Percentiles rank a stretch among this genome's conserved stretches.
Evolutionary conservation across 1,139 yeast genomes (phyloP).

Genomic region (Taphrina wiesneri): DNA sequence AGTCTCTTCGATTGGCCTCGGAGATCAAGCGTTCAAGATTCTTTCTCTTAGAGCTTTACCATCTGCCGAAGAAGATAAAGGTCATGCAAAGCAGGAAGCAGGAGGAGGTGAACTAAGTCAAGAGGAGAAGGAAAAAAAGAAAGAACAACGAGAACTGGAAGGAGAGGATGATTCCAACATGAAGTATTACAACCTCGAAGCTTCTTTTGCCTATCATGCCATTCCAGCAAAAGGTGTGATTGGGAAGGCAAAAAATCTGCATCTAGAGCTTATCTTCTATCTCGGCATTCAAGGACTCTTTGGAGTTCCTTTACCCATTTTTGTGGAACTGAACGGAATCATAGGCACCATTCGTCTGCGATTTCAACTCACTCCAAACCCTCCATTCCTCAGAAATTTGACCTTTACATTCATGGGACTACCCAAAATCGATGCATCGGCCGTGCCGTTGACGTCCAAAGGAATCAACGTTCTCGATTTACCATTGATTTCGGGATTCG

Average conservation of each 20-base stretch:
- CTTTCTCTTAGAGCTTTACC: constrained; percentile 34
- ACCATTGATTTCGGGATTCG: constrained; percentile 34
- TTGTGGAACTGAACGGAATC: constrained; percentile 35
- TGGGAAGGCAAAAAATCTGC: constrained; percentile 34
- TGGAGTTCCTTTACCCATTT: constrained; percentile 34
- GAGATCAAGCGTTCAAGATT: constrained; percentile 33
- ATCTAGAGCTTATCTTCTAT: constrained; percentile 33
- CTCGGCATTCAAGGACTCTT: constrained; percentile 34
- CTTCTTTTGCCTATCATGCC: constrained; percentile 34
- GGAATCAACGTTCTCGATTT: constrained; percentile 35
- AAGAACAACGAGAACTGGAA: constrained; percentile 27
- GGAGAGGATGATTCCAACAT: constrained; percentile 27
- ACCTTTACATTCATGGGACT: constrained; percentile 36
- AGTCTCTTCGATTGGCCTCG: constrained; percentile 32
- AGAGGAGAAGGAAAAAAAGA: constrained; percentile 23
- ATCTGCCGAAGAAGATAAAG: constrained; percentile 24
- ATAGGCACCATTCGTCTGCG: constrained; percentile 34
- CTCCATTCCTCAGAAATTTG: constrained; percentile 33
- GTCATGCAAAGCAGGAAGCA: constrained; percentile 21
- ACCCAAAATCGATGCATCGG: constrained; percentile 34
- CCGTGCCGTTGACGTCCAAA: constrained; percentile 35
- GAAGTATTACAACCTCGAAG: constrained; percentile 34
- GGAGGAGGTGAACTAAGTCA: constrained; percentile 3
- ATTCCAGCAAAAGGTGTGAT: constrained; percentile 29
- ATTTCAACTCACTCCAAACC: constrained; percentile 32